These are phyloP conservation scores for Goffeauzyma gilvescens DNA, from an alignment of 768 basidiomycete species.

Conservation along the genomic window DNA sequence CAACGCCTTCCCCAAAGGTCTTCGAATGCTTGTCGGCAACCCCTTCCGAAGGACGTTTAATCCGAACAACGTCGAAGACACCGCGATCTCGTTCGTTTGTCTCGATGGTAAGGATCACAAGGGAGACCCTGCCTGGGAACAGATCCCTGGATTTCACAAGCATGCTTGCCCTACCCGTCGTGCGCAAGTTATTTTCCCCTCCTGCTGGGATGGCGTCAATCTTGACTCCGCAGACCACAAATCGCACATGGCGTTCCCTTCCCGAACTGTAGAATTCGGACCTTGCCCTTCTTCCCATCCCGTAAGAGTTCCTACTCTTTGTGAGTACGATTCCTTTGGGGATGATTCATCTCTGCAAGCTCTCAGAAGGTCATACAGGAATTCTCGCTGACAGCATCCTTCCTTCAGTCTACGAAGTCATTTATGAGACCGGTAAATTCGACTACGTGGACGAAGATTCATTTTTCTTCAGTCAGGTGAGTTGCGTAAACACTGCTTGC, in stretches of 20 bases:
- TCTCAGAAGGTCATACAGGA: too few species aligned
- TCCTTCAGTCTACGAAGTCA: too few species aligned
- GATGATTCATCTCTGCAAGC: too few species aligned
- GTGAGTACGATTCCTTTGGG: too few species aligned
- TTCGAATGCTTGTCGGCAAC: constrained; percentile 24
- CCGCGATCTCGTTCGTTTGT: constrained; percentile 32
- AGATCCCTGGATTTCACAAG: constrained; percentile 30
- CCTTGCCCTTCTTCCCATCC: too few species aligned
- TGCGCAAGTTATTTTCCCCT: constrained; percentile 34
- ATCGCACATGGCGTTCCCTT: constrained; percentile 33
- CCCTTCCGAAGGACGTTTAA: constrained; percentile 28
- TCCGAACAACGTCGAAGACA: constrained; percentile 16
- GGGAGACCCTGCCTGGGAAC: constrained; percentile 23
- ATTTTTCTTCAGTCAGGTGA: too few species aligned
- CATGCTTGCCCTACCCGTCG: constrained; percentile 32
- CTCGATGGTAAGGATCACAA: constrained; percentile 15
- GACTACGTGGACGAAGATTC: too few species aligned
- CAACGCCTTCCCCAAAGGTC: constrained; percentile 24
- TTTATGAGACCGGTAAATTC: too few species aligned
- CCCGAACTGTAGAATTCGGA: too few species aligned
- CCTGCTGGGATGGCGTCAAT: constrained; percentile 33
- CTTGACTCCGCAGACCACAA: constrained; percentile 30
- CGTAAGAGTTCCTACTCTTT: too few species aligned
- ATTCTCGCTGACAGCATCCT: too few species aligned
- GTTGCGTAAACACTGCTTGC: too few species aligned